These are phyloP conservation scores for Curvularia sp. DNA, from an alignment of 2,329 filamentous ascomycete genomes.

Conservation along the genomic window DNA sequence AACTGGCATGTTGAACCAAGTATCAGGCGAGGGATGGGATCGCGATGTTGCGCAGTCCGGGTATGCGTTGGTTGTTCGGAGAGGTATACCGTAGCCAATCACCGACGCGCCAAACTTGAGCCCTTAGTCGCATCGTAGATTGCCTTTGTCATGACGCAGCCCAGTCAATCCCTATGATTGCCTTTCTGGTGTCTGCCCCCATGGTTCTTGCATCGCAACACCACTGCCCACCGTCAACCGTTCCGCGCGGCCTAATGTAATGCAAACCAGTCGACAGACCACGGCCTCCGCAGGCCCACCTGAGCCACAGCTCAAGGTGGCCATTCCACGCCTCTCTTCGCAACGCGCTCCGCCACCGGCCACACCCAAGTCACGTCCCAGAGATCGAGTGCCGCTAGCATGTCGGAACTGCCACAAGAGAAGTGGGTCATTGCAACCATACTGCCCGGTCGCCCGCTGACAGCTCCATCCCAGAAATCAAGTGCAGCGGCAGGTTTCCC, in stretches of 20 bases:
- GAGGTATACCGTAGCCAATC: slow-evolving; percentile 15
- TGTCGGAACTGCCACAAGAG: slow-evolving; percentile 25
- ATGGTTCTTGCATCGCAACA: slow-evolving; percentile 5
- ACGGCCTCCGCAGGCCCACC: background rate
- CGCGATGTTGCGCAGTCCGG: background rate
- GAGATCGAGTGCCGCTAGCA: slow-evolving; percentile 19
- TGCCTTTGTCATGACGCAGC: slow-evolving; percentile 10
- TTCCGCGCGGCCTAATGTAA: slow-evolving; percentile 13
- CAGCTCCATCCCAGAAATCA: slow-evolving; percentile 34
- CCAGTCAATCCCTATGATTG: background rate
- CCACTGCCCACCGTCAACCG: background rate
- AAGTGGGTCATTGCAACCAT: slow-evolving; percentile 16
- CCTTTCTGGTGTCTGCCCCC: background rate
- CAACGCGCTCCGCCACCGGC: slow-evolving; percentile 12
- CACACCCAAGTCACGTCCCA: slow-evolving; percentile 12
- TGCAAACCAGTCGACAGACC: slow-evolving; percentile 13
- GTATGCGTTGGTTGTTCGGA: slow-evolving; percentile 2
- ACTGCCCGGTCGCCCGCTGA: background rate
- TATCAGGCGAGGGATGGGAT: background rate
- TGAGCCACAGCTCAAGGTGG: slow-evolving; percentile 14
- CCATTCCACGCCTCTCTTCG: slow-evolving; percentile 15
- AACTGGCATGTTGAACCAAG: background rate
- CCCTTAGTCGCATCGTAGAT: background rate
- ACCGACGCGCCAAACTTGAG: slow-evolving; percentile 5
- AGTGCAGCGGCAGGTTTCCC: slow-evolving; percentile 44